Evolutionary conservation across 208 protist species (phyloP).

Genomic region (Crithidia fasciculata): DNA sequence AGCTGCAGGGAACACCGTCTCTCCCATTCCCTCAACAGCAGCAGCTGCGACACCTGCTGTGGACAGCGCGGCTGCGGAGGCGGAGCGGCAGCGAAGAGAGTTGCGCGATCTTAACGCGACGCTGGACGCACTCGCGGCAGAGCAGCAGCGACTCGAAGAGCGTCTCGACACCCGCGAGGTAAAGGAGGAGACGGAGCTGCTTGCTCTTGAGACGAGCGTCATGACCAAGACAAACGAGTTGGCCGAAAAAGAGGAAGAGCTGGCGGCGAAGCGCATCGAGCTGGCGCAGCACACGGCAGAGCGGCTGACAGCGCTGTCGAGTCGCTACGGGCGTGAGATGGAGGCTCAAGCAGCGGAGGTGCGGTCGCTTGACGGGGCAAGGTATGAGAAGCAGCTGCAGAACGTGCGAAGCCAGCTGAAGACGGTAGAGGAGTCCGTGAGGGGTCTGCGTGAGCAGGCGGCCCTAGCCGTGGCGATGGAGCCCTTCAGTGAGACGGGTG

Average conservation of each 20-base stretch:
- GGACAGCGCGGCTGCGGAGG: conserved; percentile 5
- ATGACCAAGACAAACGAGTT: conserved; percentile 60
- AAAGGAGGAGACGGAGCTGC: conserved; percentile 65
- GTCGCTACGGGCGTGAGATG: conserved; percentile 34
- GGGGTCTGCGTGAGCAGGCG: conserved; percentile 30
- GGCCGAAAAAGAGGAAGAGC: conserved; percentile 30
- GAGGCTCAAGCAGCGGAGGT: conserved; percentile 41
- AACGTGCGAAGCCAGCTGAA: conserved; percentile 16
- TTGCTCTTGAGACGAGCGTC: conserved; percentile 56
- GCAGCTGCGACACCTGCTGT: too few species aligned
- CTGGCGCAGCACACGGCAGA: conserved; percentile 36
- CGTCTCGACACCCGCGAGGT: conserved; percentile 50
- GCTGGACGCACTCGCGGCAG: conserved; percentile 55
- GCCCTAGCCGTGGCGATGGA: conserved; percentile 34
- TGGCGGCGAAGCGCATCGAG: conserved; percentile 27
- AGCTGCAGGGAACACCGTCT: too few species aligned
- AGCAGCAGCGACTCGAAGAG: conserved; percentile 42
- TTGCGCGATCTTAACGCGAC: conserved; percentile 47
- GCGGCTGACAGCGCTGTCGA: conserved; percentile 33
- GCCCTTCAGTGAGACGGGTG: conserved; percentile 35
- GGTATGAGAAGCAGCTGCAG: conserved; percentile 47
- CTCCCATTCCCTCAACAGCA: neutral
- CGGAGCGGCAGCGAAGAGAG: conserved; percentile 16
- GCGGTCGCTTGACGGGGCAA: conserved; percentile 31
- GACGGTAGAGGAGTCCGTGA: conserved; percentile 19